A percentile compares a stretch with the other conserved stretches of the same genome.
Conservation (phyloP, 1,284 basidiomycete species). For the Melanopsichium pennsylvanicum region DNA sequence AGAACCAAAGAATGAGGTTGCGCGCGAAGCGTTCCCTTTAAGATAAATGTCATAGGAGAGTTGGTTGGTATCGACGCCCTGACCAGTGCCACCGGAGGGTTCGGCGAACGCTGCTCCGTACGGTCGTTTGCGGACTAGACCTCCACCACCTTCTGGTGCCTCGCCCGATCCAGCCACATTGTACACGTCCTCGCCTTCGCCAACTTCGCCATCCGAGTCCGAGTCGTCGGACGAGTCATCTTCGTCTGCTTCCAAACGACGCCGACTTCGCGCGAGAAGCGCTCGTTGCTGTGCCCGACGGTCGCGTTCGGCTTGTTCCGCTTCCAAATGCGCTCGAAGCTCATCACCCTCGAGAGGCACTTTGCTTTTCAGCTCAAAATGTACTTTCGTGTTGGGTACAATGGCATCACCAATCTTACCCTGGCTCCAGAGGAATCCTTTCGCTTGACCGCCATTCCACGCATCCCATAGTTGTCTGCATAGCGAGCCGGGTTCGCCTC, state of each 20-base stretch:
- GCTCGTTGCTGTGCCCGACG: constrained; percentile 86
- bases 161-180: constrained; percentile 24
- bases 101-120: constrained; percentile 30
- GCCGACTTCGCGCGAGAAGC: constrained; percentile 77
- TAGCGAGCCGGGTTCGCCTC: constrained; percentile 80
- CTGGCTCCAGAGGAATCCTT: constrained; percentile 79
- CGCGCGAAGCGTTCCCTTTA: constrained; percentile 86
- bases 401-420: constrained; percentile 85
- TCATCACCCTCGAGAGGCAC: constrained; percentile 74
- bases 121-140: constrained; percentile 19
- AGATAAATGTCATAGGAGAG: constrained; percentile 95
- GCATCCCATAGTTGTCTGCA: constrained; percentile 80
- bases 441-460: constrained; percentile 83
- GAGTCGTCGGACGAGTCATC: constrained; percentile 66
- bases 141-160: constrained; percentile 5
- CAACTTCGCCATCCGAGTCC: constrained; percentile 71
- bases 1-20: constrained; percentile 79
- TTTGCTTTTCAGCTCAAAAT: constrained; percentile 80
- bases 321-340: constrained; percentile 80
- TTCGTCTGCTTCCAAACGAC: constrained; percentile 83
- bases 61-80: constrained; percentile 70
- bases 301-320: constrained; percentile 82
- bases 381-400: constrained; percentile 18
- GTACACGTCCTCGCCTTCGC: constrained; percentile 71
- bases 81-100: constrained; percentile 70